Evolutionary conservation across 345 rosid genomes (phyloP).

Genomic region (Hibiscus syriacus): DNA sequence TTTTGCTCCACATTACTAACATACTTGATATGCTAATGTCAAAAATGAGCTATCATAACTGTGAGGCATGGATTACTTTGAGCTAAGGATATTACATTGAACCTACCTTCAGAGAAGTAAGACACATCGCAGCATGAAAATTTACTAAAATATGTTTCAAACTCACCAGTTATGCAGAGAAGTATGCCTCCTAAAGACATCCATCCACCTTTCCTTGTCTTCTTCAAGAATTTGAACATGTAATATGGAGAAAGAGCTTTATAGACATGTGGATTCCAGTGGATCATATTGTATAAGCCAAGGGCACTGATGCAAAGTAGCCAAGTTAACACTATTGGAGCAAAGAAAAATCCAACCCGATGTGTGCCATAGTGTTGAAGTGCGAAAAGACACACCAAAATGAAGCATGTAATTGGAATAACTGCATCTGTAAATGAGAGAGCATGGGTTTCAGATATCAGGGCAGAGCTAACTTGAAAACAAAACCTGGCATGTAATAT

Average conservation of each 20-base stretch:
- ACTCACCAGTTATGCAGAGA: slow-evolving; percentile 87
- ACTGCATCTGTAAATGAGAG: slow-evolving; percentile 68
- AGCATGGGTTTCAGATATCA: neutral
- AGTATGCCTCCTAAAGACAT: slow-evolving; percentile 97
- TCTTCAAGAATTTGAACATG: slow-evolving; percentile 96
- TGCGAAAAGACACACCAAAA: slow-evolving; percentile 87
- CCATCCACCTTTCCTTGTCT: slow-evolving; percentile 93
- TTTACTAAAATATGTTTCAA: neutral
- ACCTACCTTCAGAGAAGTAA: neutral
- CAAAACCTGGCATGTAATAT: neutral
- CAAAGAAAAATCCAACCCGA: slow-evolving; percentile 82
- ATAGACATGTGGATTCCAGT: slow-evolving; percentile 81
- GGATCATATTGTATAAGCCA: slow-evolving; percentile 79
- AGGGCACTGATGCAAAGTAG: slow-evolving; percentile 83
- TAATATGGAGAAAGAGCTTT: slow-evolving; percentile 91
- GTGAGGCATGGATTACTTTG: neutral
- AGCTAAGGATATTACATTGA: neutral
- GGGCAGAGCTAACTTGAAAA: neutral
- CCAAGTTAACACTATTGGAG: slow-evolving; percentile 83
- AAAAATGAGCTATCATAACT: too few species aligned
- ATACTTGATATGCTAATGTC: too few species aligned
- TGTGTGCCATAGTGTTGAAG: slow-evolving; percentile 98
- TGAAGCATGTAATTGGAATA: slow-evolving; percentile 92
- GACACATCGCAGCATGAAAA: neutral
- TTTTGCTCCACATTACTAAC: too few species aligned